A percentile compares a stretch with the other conserved stretches of the same genome.
Evolutionary conservation across 1,284 basidiomycete genomes (phyloP).

Genomic region (Golubevia sp.): DNA sequence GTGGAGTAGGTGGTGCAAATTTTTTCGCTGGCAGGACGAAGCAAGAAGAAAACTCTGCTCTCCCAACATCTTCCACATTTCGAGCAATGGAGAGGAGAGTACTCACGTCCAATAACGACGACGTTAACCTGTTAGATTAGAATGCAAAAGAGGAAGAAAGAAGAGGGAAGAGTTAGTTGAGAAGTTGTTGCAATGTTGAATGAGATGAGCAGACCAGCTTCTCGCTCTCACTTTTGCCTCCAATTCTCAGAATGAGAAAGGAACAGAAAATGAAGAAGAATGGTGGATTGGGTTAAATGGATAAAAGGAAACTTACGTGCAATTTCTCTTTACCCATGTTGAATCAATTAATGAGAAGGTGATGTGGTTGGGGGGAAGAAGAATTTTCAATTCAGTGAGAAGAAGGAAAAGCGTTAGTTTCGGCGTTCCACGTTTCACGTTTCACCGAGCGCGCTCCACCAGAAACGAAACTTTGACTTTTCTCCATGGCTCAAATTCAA

Average conservation of each 20-base stretch:
- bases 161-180: neutral
- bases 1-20: too few relatives aligned
- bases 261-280: neutral
- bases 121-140: slow-evolving; percentile 53
- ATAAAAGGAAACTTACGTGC: slow-evolving; percentile 29
- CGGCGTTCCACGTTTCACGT: slow-evolving; percentile 3
- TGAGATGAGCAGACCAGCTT: neutral
- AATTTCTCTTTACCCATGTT: slow-evolving; percentile 51
- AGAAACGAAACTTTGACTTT: neutral
- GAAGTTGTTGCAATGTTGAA: neutral
- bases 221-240: neutral
- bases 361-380: slow-evolving; percentile 23
- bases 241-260: neutral
- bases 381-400: too few relatives aligned
- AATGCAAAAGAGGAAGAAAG: neutral
- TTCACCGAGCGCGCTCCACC: neutral
- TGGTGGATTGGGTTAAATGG: neutral
- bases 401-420: slow-evolving; percentile 15
- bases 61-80: too few relatives aligned
- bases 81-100: too few relatives aligned
- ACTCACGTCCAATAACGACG: slow-evolving; percentile 57
- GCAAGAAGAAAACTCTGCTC: too few relatives aligned
- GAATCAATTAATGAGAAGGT: slow-evolving; percentile 20
- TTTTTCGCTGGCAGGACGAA: too few relatives aligned
- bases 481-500: neutral